Conservation (phyloP, 768 basidiomycete genomes). For the Russula griseocarnosa region DNA sequence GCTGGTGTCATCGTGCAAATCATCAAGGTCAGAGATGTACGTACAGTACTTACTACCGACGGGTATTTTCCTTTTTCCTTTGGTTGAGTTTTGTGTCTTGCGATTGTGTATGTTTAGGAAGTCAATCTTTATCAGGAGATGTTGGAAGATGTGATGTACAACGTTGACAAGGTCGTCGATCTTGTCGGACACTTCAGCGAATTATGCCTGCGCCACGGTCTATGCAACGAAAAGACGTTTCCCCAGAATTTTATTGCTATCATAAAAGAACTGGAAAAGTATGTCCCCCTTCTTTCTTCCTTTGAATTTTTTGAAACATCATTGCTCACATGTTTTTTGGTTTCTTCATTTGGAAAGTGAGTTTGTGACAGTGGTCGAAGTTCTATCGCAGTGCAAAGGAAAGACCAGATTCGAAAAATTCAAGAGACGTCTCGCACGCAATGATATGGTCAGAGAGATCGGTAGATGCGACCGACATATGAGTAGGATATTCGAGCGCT, state of each 20-base stretch:
- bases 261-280: constrained; percentile 17
- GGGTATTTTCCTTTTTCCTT: neutral
- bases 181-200: constrained; percentile 12
- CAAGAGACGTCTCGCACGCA: constrained; percentile 15
- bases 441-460: constrained; percentile 16
- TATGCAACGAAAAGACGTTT: constrained; percentile 12
- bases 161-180: constrained; percentile 15
- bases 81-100: neutral
- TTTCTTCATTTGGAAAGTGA: constrained; percentile 3
- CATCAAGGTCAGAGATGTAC: constrained; percentile 21
- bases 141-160: constrained; percentile 23
- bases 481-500: constrained; percentile 17
- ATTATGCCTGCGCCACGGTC: constrained; percentile 5
- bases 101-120: constrained; percentile 19
- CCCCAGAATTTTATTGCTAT: constrained; percentile 9
- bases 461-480: constrained; percentile 20
- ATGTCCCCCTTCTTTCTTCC: neutral
- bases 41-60: neutral
- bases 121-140: constrained; percentile 17
- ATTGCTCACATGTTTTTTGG: neutral
- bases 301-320: too few relatives aligned
- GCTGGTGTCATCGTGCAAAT: constrained; percentile 14
- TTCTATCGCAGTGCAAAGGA: constrained; percentile 17
- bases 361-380: neutral
- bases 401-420: constrained; percentile 11